These are phyloP conservation scores for Daldinia vernicosa DNA, from an alignment of 495 filamentous ascomycete species.

Conservation along the genomic window DNA sequence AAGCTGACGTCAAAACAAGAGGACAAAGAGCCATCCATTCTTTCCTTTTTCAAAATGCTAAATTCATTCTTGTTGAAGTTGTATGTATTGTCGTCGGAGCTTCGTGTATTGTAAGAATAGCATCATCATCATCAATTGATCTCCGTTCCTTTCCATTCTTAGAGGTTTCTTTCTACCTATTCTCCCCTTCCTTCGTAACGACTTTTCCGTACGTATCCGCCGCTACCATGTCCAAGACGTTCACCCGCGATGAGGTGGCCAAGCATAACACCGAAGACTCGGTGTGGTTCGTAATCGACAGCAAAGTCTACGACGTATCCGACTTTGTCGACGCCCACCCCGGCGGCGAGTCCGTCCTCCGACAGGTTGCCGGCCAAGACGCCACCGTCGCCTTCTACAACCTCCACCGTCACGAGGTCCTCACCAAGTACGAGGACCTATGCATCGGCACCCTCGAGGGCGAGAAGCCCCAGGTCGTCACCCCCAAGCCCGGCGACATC, in stretches of 20 bases:
- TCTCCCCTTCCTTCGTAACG: not conserved
- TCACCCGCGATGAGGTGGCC: constrained; percentile 80
- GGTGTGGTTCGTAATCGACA: constrained; percentile 84
- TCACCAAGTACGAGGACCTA: constrained; percentile 76
- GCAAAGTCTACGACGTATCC: constrained; percentile 90
- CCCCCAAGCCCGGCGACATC: constrained; percentile 74
- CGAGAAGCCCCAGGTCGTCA: constrained; percentile 77
- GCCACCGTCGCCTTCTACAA: constrained; percentile 92
- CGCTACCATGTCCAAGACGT: constrained; percentile 52
- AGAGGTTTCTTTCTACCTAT: not conserved
- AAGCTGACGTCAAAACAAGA: constrained; percentile 15
- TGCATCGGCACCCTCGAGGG: constrained; percentile 78
- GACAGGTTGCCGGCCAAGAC: constrained; percentile 85
- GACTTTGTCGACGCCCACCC: constrained; percentile 94
- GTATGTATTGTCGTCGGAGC: not conserved
- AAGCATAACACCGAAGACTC: constrained; percentile 85
- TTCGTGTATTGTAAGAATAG: not conserved
- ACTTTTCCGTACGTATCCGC: not conserved
- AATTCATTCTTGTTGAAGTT: constrained; percentile 9
- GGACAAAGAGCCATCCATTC: not conserved
- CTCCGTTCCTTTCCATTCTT: not conserved
- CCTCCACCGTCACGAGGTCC: constrained; percentile 90
- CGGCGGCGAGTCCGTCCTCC: constrained; percentile 82
- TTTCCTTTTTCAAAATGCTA: constrained; percentile 1
- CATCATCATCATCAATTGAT: not conserved